Percentiles rank a stretch among this genome's conserved stretches.
phyloP scores from a whole-genome alignment of 2,329 filamentous ascomycete genomes.

The Monilinia aucupariae region DNA sequence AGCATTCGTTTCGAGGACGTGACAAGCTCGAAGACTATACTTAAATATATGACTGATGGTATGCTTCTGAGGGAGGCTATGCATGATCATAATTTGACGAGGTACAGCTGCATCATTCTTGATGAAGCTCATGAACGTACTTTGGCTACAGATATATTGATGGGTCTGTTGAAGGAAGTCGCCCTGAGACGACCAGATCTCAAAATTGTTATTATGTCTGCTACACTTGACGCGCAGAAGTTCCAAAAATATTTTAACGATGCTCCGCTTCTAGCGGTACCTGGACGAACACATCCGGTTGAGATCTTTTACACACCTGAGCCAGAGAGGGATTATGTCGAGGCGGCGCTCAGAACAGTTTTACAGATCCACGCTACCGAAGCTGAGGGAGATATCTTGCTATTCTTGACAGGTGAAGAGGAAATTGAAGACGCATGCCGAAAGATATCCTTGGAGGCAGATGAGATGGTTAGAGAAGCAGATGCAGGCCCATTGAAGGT shows the following conservation, averaged over 20 bases:
- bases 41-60: slow-evolving; percentile 99
- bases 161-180: slow-evolving; percentile 92
- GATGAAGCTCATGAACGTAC: slow-evolving; percentile 98
- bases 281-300: slow-evolving; percentile 90
- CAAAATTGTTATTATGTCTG: slow-evolving; percentile 99
- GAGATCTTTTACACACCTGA: slow-evolving; percentile 98
- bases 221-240: slow-evolving; percentile 93
- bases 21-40: slow-evolving; percentile 78
- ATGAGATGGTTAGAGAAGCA: slow-evolving; percentile 86
- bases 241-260: slow-evolving; percentile 97
- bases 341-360: slow-evolving; percentile 89
- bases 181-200: slow-evolving; percentile 76
- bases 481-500: slow-evolving; percentile 85
- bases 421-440: slow-evolving; percentile 96
- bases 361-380: slow-evolving; percentile 95
- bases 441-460: slow-evolving; percentile 84
- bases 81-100: slow-evolving; percentile 84
- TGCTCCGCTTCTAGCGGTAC: slow-evolving; percentile 87
- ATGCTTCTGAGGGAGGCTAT: slow-evolving; percentile 96
- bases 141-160: slow-evolving; percentile 92
- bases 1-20: slow-evolving; percentile 98
- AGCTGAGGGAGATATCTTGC: slow-evolving; percentile 81
- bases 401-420: slow-evolving; percentile 96
- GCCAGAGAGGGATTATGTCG: slow-evolving; percentile 92
- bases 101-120: slow-evolving; percentile 96